A percentile compares a stretch with the other conserved stretches of the same genome.
Conservation (phyloP, 441 rosid genomes). For the Melastoma candidum region DNA sequence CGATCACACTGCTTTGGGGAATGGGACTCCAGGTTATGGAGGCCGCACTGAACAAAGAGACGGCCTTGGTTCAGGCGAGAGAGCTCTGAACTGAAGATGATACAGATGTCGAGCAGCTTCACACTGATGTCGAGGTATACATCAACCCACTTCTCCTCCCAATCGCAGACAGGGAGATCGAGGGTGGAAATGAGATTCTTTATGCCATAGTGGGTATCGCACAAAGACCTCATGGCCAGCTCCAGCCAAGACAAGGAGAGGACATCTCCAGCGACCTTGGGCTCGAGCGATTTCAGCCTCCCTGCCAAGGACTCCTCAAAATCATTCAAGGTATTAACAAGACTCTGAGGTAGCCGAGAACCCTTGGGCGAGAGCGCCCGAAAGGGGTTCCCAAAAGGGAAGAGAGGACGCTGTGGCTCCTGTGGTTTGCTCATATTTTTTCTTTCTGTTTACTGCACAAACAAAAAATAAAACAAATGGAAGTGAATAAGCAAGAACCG, state of each 20-base stretch:
- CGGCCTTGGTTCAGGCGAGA: slow-evolving; percentile 73
- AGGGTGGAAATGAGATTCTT: slow-evolving; percentile 63
- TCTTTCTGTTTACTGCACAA: slow-evolving; percentile 28
- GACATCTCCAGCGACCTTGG: slow-evolving; percentile 43
- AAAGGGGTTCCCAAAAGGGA: slow-evolving; percentile 78
- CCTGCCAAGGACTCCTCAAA: slow-evolving; percentile 63
- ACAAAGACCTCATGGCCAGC: slow-evolving; percentile 60
- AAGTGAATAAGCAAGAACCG: too few relatives aligned
- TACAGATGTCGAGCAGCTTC: slow-evolving; percentile 78
- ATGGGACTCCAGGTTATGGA: slow-evolving; percentile 55
- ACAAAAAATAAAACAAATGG: background rate
- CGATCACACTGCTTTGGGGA: slow-evolving; percentile 31
- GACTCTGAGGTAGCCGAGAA: slow-evolving; percentile 42
- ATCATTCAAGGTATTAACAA: slow-evolving; percentile 33
- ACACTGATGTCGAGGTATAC: slow-evolving; percentile 79
- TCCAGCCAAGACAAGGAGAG: slow-evolving; percentile 80
- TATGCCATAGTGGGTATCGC: slow-evolving; percentile 51
- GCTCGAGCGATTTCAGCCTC: slow-evolving; percentile 50
- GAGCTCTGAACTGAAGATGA: slow-evolving; percentile 67
- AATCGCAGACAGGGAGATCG: slow-evolving; percentile 74
- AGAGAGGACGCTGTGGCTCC: slow-evolving; percentile 62
- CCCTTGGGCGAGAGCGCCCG: slow-evolving; percentile 60
- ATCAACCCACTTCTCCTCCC: slow-evolving; percentile 95
- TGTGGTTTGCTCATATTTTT: slow-evolving; percentile 64
- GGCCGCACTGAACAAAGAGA: slow-evolving; percentile 62